These are phyloP conservation scores for Sphaceloma murrayae DNA, from an alignment of 2,329 filamentous ascomycete genomes.

Conservation along the genomic window DNA sequence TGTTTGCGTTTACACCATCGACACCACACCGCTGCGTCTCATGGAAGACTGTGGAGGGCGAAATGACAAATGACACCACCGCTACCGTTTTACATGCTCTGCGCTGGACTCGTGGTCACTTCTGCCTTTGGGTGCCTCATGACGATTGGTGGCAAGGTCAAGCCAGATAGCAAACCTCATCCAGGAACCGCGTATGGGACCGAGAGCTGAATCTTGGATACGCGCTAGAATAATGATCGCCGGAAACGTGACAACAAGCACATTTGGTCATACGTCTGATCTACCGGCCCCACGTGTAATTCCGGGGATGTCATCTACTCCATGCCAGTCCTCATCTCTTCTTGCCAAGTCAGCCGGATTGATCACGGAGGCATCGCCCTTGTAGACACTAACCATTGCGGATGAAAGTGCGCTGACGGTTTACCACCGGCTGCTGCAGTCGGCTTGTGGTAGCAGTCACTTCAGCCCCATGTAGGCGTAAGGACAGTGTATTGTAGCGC, in stretches of 20 bases:
- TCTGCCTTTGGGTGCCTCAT: neutral
- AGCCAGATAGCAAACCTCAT: neutral
- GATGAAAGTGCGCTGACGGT: no score
- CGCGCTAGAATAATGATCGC: constrained; percentile 4
- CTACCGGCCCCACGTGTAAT: neutral
- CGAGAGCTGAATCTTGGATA: neutral
- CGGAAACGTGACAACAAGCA: neutral
- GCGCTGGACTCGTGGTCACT: neutral
- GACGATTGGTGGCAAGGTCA: neutral
- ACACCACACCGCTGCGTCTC: constrained; percentile 2
- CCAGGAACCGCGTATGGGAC: neutral
- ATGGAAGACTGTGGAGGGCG: constrained; percentile 2
- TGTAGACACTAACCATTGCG: no score
- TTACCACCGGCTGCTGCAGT: no score
- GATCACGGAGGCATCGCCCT: no score
- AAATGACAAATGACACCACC: neutral
- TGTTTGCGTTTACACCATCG: neutral
- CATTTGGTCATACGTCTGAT: neutral
- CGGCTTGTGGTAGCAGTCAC: no score
- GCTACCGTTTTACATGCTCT: neutral
- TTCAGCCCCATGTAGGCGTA: no score
- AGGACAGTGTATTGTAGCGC: no score
- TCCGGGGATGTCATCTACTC: neutral
- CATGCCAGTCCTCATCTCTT: constrained; percentile 6
- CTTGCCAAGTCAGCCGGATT: neutral